Base-by-base conservation (phyloP, 305 asterid species). In the Plantago lanceolata region DNA sequence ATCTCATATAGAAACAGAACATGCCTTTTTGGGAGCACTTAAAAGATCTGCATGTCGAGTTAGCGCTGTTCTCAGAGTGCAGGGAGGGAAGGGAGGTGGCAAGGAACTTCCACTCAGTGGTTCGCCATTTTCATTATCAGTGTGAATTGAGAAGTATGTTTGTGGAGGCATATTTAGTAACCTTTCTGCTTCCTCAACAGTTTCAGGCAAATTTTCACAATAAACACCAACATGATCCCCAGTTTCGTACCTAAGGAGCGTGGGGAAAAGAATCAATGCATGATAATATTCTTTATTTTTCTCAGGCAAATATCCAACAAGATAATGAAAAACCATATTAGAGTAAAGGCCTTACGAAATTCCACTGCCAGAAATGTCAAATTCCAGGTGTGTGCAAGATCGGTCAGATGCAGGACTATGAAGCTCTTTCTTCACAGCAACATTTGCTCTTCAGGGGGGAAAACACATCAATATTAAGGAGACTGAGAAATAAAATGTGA, bases 171-270 rank as follows among this genome's bases (percentile, higher is more conserved):
- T 44, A 71, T 76, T 77, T 45, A 93, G 69, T n/a, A 93, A 70
- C 57, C 78, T 85, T 77, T 82, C 96, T 18, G 98, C 96, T 73
- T 89, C 95, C 76, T 84, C 96, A 35, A 89, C 98, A 3, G 66
- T 68, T 76, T 89, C 95, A 45, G 74, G 35, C 73, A 70, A 65
- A 75, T 89, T 93, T 70, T 93, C 98, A 63, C 95, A 82, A 78
- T 73, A 84, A 52, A 93, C 96, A 56, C 98, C 98, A 69, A 93
- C 96, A 76, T 93, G 98, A 67, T 92, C 98, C 31, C 97, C 98
- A 14, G 98, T 92, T 80, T 87, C 97, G 58, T 92, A 92, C 57
- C 96, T 89, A 84, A 48, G 59, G 53, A 73, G 31, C 19, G 67
- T 45, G 56, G 65, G 62, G 59, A 61, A 55, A 35, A 50, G 53